Evolutionary conservation across 257 asterid species (phyloP).

Genomic region (Haberlea rhodopensis): DNA sequence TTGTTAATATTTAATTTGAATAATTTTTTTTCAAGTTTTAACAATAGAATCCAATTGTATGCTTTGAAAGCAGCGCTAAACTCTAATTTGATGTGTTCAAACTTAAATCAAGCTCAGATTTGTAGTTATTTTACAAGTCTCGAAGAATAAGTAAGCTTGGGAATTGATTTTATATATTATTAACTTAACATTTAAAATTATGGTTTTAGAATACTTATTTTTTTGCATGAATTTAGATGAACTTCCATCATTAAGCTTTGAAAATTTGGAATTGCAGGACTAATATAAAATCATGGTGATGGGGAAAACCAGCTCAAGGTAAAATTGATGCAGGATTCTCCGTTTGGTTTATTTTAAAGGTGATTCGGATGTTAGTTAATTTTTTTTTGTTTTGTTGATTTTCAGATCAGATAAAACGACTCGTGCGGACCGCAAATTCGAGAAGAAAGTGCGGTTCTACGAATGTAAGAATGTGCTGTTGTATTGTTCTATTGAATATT

Average conservation of each 20-base stretch:
- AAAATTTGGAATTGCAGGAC: background rate
- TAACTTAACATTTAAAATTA: too few species aligned
- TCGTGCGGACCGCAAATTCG: slow-evolving; percentile 59
- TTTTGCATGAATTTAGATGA: background rate
- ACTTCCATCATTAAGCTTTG: background rate
- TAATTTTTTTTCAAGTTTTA: too few species aligned
- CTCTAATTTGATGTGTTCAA: too few species aligned
- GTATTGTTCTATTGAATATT: background rate
- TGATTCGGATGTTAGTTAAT: background rate
- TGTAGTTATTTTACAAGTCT: background rate
- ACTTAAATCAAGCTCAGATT: background rate
- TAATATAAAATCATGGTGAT: too few species aligned
- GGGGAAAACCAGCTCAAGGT: background rate
- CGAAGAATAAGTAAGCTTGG: too few species aligned
- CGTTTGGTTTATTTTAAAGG: background rate
- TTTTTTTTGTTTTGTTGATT: background rate
- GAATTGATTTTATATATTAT: too few species aligned
- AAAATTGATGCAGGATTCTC: background rate
- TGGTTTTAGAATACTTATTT: too few species aligned
- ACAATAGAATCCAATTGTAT: too few species aligned
- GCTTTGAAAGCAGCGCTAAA: too few species aligned
- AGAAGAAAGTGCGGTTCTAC: slow-evolving; percentile 68
- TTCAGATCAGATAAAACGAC: slow-evolving; percentile 29
- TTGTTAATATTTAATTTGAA: too few species aligned
- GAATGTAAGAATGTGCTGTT: slow-evolving; percentile 38